Evolutionary conservation across 305 asterid species (phyloP).

Genomic region (Rubia peregrina): DNA sequence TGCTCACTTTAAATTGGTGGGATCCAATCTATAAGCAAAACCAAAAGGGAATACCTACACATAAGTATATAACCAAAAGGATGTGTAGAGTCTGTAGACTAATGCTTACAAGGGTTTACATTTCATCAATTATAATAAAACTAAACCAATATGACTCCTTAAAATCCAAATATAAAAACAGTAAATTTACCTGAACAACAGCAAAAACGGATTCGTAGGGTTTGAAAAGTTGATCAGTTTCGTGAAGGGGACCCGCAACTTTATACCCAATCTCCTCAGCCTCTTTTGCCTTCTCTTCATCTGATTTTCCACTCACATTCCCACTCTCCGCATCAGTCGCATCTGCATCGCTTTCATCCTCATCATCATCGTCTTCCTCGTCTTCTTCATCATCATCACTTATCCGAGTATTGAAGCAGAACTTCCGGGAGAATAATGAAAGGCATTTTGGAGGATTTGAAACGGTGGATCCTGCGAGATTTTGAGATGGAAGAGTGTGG

Average conservation of each 20-base stretch:
- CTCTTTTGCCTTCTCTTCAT: constrained; percentile 53
- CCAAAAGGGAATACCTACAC: background rate
- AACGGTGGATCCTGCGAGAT: background rate
- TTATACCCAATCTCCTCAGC: constrained; percentile 81
- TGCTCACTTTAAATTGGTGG: constrained; percentile 97
- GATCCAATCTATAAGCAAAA: constrained; percentile 74
- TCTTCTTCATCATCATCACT: constrained; percentile 3
- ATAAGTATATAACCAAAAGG: background rate
- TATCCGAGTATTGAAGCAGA: constrained; percentile 22
- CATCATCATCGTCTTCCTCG: constrained; percentile 13
- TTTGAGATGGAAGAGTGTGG: background rate
- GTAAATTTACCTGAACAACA: constrained; percentile 61
- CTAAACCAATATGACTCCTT: background rate
- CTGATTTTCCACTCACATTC: constrained; percentile 29
- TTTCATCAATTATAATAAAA: background rate
- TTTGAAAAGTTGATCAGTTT: constrained; percentile 54
- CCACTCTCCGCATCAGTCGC: constrained; percentile 23
- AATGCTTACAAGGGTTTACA: background rate
- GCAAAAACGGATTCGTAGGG: constrained; percentile 76
- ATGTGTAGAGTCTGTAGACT: background rate
- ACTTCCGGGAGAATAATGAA: constrained; percentile 17
- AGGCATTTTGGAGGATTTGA: constrained; percentile 6
- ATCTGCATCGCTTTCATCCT: constrained; percentile 23
- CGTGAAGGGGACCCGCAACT: constrained; percentile 62
- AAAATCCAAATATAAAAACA: background rate